Conservation (phyloP, 2,329 filamentous ascomycete genomes). For the Plectosphaerella sp. region DNA sequence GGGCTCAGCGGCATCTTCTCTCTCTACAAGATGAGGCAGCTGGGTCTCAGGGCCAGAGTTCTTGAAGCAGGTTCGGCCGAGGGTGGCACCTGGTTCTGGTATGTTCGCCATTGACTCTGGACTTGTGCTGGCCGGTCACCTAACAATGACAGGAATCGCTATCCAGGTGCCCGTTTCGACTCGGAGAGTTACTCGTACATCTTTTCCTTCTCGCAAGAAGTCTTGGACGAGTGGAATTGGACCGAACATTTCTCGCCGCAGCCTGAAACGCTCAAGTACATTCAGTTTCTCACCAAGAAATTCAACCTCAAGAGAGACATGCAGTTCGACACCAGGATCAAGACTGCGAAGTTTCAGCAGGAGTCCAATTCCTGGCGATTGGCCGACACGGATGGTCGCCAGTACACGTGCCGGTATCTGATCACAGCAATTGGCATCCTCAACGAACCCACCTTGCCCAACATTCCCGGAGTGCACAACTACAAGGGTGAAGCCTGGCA, state of each 20-base stretch:
- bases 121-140: conserved; percentile 5
- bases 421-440: conserved; percentile 18
- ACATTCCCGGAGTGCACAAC: conserved; percentile 18
- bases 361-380: conserved; percentile 19
- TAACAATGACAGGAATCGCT: conserved; percentile 24
- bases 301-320: conserved; percentile 27
- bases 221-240: conserved; percentile 37
- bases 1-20: conserved; percentile 36
- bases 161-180: conserved; percentile 42
- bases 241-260: conserved; percentile 26
- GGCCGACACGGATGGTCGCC: conserved; percentile 16
- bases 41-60: conserved; percentile 27
- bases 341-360: conserved; percentile 21
- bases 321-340: conserved; percentile 22
- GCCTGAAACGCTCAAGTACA: conserved; percentile 31
- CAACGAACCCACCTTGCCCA: conserved; percentile 25
- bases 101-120: background rate
- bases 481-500: conserved; percentile 12
- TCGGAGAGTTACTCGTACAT: conserved; percentile 40
- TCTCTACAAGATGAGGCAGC: conserved; percentile 32
- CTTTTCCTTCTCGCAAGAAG: conserved; percentile 34
- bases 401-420: conserved; percentile 19
- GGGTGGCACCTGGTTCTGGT: conserved; percentile 43
- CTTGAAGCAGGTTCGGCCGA: conserved; percentile 34
- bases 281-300: conserved; percentile 30